These are phyloP conservation scores for Penicillium desertorum DNA, from an alignment of 495 filamentous ascomycete genomes.

Conservation along the genomic window DNA sequence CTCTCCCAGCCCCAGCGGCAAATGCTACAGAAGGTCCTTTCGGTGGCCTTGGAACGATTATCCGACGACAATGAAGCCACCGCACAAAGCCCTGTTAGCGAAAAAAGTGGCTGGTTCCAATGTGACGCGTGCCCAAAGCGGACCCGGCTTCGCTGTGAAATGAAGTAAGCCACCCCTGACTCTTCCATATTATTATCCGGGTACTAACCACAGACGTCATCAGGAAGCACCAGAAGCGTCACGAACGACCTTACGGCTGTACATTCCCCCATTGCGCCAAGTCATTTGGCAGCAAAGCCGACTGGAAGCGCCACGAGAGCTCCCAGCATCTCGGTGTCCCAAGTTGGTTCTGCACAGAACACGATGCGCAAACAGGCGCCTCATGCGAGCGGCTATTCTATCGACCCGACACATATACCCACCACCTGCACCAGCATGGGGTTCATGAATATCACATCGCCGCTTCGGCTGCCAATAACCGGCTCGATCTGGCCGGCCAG, in stretches of 20 bases:
- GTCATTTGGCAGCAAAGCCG: conserved; percentile 86
- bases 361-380: conserved; percentile 29
- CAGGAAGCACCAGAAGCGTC: conserved; percentile 88
- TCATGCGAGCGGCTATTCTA: conserved; percentile 61
- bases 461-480: conserved; percentile 48
- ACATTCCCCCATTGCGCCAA: conserved; percentile 74
- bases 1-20: conserved; percentile 37
- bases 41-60: conserved; percentile 34
- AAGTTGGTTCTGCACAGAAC: conserved; percentile 69
- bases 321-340: conserved; percentile 77
- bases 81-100: conserved; percentile 20
- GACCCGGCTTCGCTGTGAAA: conserved; percentile 62
- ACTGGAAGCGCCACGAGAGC: conserved; percentile 96
- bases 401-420: conserved; percentile 58
- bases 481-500: conserved; percentile 69
- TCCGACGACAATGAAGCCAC: conserved; percentile 22
- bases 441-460: conserved; percentile 43
- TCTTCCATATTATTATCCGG: neutral
- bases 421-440: conserved; percentile 59
- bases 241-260: conserved; percentile 84
- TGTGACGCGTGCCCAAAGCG: conserved; percentile 57
- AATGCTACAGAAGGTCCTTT: conserved; percentile 38
- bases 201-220: conserved; percentile 20
- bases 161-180: conserved; percentile 56
- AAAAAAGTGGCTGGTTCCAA: conserved; percentile 41